A percentile compares a stretch with the other conserved stretches of the same genome.
phyloP scores from a whole-genome alignment of 306 rosid genomes.

The Casuarina equisetifolia region DNA sequence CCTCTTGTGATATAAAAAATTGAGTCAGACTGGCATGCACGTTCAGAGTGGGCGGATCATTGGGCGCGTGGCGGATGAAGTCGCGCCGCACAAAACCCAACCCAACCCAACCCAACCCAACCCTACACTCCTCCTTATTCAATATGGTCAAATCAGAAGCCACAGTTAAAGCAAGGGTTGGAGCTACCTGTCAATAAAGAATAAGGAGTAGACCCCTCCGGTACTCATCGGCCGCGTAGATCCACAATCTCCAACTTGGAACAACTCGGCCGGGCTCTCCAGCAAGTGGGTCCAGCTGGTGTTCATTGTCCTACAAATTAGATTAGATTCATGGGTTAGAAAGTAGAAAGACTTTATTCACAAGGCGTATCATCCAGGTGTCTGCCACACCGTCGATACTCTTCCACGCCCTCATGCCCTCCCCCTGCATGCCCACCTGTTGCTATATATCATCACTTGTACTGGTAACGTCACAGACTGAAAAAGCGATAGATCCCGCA shows the following conservation, averaged over 20 bases:
- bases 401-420: no score
- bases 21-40: no score
- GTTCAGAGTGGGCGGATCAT: background rate
- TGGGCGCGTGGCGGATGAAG: conserved; percentile 8
- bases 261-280: conserved; percentile 26
- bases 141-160: background rate
- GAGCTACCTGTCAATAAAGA: conserved; percentile 22
- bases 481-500: no score
- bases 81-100: conserved; percentile 15
- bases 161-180: conserved; percentile 15
- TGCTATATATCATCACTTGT: no score
- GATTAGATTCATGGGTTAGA: background rate
- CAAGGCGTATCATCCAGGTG: no score
- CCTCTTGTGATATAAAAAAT: no score
- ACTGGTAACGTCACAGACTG: no score
- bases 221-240: conserved; percentile 10
- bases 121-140: background rate
- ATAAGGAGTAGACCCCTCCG: background rate
- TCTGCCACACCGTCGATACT: no score
- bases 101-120: conserved; percentile 21
- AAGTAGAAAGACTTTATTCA: no score
- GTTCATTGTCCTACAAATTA: background rate
- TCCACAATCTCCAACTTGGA: background rate
- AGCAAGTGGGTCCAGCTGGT: conserved; percentile 18
- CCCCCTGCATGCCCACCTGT: no score